Conservation (phyloP, 805 yeast species). For the Saccharomycodes ludwigii region DNA sequence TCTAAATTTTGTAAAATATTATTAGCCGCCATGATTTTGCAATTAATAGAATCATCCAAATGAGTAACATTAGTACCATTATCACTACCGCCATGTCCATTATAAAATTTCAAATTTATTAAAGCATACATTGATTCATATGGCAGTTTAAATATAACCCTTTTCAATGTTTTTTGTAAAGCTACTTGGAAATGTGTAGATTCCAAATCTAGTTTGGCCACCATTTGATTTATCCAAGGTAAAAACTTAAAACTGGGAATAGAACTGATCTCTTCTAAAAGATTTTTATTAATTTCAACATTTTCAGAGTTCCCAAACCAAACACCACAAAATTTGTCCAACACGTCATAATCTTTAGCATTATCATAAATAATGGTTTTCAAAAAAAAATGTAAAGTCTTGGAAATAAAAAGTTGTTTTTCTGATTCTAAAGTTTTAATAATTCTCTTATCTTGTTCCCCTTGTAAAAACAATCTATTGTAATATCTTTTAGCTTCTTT, state of each 20-base stretch:
- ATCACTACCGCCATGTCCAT: conserved; percentile 17
- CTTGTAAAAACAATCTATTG: conserved; percentile 35
- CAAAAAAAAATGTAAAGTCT: conserved; percentile 50
- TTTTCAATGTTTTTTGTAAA: conserved; percentile 34
- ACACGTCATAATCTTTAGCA: conserved; percentile 36
- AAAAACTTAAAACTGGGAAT: conserved; percentile 54
- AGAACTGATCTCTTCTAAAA: conserved; percentile 25
- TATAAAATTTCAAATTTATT: conserved; percentile 42
- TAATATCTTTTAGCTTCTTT: conserved; percentile 41
- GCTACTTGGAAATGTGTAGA: conserved; percentile 40
- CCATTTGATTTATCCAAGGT: conserved; percentile 74
- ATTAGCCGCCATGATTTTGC: conserved; percentile 42
- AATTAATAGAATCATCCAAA: conserved; percentile 27
- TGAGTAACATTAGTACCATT: background rate
- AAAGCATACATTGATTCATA: conserved; percentile 57
- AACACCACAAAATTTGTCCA: conserved; percentile 68
- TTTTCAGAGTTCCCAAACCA: conserved; percentile 59
- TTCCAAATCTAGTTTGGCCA: conserved; percentile 52
- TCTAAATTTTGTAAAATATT: conserved; percentile 31
- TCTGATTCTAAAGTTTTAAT: conserved; percentile 27
- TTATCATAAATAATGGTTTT: conserved; percentile 36
- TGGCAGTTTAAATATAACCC: conserved; percentile 49
- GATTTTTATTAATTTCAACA: conserved; percentile 29
- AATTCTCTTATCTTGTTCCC: conserved; percentile 36
- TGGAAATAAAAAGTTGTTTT: conserved; percentile 31